phyloP scores from a whole-genome alignment of 768 basidiomycete genomes.

The Lactarius evosmus region DNA sequence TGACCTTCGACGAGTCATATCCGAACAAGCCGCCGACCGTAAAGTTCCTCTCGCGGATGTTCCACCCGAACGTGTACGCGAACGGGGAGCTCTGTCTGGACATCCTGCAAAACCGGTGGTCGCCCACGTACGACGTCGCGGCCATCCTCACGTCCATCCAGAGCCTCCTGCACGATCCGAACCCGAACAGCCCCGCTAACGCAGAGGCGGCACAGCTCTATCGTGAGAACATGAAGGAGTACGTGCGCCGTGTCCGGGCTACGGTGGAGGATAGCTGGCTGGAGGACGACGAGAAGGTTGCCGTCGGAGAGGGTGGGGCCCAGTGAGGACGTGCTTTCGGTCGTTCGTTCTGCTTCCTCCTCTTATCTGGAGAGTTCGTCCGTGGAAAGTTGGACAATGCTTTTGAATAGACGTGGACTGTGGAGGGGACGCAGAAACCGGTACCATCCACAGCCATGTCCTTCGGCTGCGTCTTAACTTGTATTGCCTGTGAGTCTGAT shows the following conservation, averaged over 20 bases:
- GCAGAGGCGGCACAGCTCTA: slow-evolving; percentile 97
- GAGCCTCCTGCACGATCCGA: slow-evolving; percentile 93
- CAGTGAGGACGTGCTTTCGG: slow-evolving; percentile 21
- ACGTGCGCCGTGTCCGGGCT: slow-evolving; percentile 85
- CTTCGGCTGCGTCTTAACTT: slow-evolving; percentile 3
- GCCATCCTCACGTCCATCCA: slow-evolving; percentile 98
- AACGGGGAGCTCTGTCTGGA: slow-evolving; percentile 98
- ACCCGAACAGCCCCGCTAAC: slow-evolving; percentile 97
- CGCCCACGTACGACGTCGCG: slow-evolving; percentile 97
- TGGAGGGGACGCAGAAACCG: background rate
- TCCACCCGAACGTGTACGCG: slow-evolving; percentile 98
- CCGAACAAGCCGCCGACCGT: slow-evolving; percentile 98
- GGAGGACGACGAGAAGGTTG: slow-evolving; percentile 67
- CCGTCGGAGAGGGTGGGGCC: slow-evolving; percentile 43
- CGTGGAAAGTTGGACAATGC: slow-evolving; percentile 4
- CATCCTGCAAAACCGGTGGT: slow-evolving; percentile 98
- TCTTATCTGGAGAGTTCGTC: background rate
- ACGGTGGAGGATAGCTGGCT: slow-evolving; percentile 97
- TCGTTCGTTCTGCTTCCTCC: slow-evolving; percentile 6
- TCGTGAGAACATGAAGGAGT: slow-evolving; percentile 98
- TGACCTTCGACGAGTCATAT: slow-evolving; percentile 96
- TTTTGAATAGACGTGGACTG: slow-evolving; percentile 6
- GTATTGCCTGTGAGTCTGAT: slow-evolving; percentile 4
- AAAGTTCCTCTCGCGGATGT: slow-evolving; percentile 96
- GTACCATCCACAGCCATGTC: background rate